These are phyloP conservation scores for Lablab purpureus DNA, from an alignment of 306 rosid species.

Conservation along the genomic window DNA sequence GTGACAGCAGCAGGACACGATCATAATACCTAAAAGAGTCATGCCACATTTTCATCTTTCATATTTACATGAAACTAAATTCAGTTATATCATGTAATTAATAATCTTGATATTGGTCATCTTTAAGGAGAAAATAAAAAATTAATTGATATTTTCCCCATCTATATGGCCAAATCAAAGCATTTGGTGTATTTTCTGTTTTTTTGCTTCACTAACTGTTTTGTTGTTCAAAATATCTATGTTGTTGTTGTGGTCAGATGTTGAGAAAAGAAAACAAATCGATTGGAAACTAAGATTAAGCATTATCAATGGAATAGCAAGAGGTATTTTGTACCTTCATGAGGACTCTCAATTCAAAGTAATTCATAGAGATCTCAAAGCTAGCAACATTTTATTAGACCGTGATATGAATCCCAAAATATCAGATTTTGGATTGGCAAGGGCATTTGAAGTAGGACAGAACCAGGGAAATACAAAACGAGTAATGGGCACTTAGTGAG, in stretches of 20 bases:
- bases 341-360: background rate
- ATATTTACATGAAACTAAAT: background rate
- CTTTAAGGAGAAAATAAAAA: too few species aligned
- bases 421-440: conserved; percentile 4
- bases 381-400: background rate
- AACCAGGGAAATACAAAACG: background rate
- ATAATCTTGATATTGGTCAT: too few species aligned
- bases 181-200: too few species aligned
- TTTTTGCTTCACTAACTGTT: background rate
- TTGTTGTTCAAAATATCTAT: background rate
- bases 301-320: conserved; percentile 18
- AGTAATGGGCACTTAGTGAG: background rate
- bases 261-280: background rate
- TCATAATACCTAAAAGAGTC: background rate
- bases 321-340: background rate
- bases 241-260: conserved; percentile 10
- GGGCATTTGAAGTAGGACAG: background rate
- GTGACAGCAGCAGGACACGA: background rate
- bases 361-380: conserved; percentile 9
- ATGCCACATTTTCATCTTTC: background rate
- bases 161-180: too few species aligned
- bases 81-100: too few species aligned
- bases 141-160: too few species aligned
- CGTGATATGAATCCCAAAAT: conserved; percentile 3
- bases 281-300: conserved; percentile 6